Percentiles rank a stretch among this genome's conserved stretches.
Evolutionary conservation across 441 rosid species (phyloP).

Genomic region (Francoa sonchifolia): DNA sequence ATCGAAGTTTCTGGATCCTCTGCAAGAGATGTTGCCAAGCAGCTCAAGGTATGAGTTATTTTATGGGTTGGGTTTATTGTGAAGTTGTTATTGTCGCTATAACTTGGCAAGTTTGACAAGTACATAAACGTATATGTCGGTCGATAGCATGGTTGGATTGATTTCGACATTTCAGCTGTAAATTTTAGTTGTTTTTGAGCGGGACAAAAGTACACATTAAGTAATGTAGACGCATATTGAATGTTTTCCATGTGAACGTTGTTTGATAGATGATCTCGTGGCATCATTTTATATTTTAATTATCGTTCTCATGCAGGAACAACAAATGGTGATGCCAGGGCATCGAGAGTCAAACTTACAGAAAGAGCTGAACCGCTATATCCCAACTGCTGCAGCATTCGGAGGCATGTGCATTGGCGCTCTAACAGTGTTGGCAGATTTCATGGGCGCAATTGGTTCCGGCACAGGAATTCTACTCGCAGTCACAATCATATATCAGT

Average conservation of each 20-base stretch:
- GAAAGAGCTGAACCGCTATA: conserved; percentile 78
- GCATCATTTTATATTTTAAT: too few relatives aligned
- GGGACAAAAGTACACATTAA: too few relatives aligned
- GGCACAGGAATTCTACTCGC: conserved; percentile 87
- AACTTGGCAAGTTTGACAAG: too few relatives aligned
- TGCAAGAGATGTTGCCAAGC: conserved; percentile 89
- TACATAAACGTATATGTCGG: too few relatives aligned
- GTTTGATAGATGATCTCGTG: too few relatives aligned
- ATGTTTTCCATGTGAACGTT: too few relatives aligned
- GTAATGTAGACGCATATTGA: too few relatives aligned
- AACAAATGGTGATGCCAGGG: conserved; percentile 98
- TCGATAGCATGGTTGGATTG: too few relatives aligned
- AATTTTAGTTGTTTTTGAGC: too few relatives aligned
- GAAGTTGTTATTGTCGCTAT: too few relatives aligned
- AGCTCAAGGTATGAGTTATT: conserved; percentile 51
- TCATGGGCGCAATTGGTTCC: conserved; percentile 89
- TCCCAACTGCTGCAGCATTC: conserved; percentile 79
- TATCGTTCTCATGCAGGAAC: too few relatives aligned
- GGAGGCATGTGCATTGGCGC: conserved; percentile 84
- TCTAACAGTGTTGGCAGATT: conserved; percentile 69
- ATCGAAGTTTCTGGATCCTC: conserved; percentile 96
- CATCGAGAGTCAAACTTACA: conserved; percentile 80
- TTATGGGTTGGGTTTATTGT: neutral
- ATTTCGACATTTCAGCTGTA: too few relatives aligned
- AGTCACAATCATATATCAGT: conserved; percentile 83